Base-by-base conservation (phyloP, 371 early-diverging fungal species). In the Capniomyces stellatus region DNA sequence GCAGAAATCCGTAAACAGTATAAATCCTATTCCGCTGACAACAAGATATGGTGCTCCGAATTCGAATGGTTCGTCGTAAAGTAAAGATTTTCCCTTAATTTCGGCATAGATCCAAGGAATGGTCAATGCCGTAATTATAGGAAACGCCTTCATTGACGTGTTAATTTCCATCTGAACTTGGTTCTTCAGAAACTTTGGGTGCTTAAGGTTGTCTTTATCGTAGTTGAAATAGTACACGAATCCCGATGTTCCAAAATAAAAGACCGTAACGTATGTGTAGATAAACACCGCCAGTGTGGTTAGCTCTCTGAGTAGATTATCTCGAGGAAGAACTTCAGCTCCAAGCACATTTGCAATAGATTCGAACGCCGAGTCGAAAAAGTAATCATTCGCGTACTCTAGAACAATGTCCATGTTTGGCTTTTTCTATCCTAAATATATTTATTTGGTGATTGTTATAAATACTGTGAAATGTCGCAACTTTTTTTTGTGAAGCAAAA, bases 51-150 rank as follows among this genome's bases (percentile, higher is more conserved):
- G 58, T 78, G 82, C 84, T 1, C 64, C 67, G 54, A 61, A 62
- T 25, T 60, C 57, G 54, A 75, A 67, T 52, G 82, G 70, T 27
- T 74, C 65, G 41, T 77, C 71, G 71, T 89, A 87, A 31, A 92
- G 71, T 59, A 69, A 63, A 22, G 87, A 86, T 67, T 90, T 82
- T 0, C 93, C 96, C 24, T 77, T 75, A 42, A 95, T 71, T 68
- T 95, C 90, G 47, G 80, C 85, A 50, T 79, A 63, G 61, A 90
- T 88, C 82, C 87, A 92, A 43, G 93, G 93, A 15, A 83, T 75
- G 19, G 92, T 93, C 52, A 90, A 63, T 41, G 81, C 28, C 28
- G 82, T 78, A 49, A 89, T 87, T 49, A 79, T 72, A 2, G 88
- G 88, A 55, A 93, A 75, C 2, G 87, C 85, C 23, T 69, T 67